Evolutionary conservation across 352 stramenopile species (phyloP), one percentile per base, ranked within the genome.

Genomic region (Globisporangium emineosum): DNA sequence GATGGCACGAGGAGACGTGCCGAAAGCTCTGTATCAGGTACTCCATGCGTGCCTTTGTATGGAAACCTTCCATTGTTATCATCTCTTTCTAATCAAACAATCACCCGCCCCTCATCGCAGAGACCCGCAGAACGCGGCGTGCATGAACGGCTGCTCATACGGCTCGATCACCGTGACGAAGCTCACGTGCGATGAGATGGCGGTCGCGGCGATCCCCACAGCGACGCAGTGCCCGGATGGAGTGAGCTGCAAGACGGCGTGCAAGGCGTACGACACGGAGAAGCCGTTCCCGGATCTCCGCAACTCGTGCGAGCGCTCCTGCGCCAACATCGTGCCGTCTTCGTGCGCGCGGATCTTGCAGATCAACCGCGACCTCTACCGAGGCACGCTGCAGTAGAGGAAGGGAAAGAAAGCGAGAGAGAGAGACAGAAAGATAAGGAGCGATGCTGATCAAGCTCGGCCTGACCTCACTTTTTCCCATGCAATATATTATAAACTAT

Each of bases 71-170:
- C n/a, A 8, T 40, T 35, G 53, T 27, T 47, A 13, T 33, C 5
- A 10, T 32, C 21, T 56, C 17, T 23, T n/a, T n/a, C n/a, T n/a
- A n/a, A n/a, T n/a, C n/a, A n/a, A n/a, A n/a, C n/a, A n/a, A n/a
- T n/a, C n/a, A n/a, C n/a, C n/a, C n/a, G n/a, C n/a, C n/a, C n/a
- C n/a, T n/a, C n/a, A n/a, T n/a, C 30, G 9, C 50, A 89, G 81
- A 6, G 79, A 90, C 35, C 70, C 74, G 43, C 72, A 88, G 53
- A 83, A 90, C 57, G 67, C 75, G 9, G 78, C 79, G 25, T 91
- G 82, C 57, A 91, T 90, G 83, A 88, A 89, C 51, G 80, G 83
- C 47, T 91, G 83, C 67, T 87, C 80, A 2, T 91, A 88, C 60
- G 81, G 81, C 12, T 88, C 83, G 37, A 86, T 89, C 62, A 88